These are phyloP conservation scores for Metarhizium anisopliae DNA, from an alignment of 2,329 filamentous ascomycete genomes.

Conservation along the genomic window DNA sequence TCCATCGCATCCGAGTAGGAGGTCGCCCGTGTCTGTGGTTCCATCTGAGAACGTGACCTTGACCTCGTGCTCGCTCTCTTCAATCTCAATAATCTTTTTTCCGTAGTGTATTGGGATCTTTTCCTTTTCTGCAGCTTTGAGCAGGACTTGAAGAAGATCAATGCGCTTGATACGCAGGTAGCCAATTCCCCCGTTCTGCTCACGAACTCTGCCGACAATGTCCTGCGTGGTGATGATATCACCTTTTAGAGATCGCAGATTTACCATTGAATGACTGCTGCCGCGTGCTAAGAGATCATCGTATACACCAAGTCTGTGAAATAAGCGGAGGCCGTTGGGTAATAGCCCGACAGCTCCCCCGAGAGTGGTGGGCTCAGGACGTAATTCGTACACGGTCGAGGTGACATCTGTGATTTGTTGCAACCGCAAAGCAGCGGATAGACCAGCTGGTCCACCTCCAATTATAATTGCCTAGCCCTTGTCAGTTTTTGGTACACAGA, in stretches of 20 bases:
- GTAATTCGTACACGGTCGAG: constrained; percentile 7
- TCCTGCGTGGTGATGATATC: constrained; percentile 51
- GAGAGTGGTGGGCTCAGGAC: constrained; percentile 5
- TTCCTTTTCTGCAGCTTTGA: constrained; percentile 42
- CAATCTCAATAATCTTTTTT: constrained; percentile 56
- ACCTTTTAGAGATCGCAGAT: constrained; percentile 51
- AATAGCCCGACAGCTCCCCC: constrained; percentile 8
- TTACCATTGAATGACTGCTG: constrained; percentile 58
- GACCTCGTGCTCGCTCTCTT: constrained; percentile 49
- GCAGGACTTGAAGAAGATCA: constrained; percentile 52
- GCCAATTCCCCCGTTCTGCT: constrained; percentile 51
- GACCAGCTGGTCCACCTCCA: constrained; percentile 5
- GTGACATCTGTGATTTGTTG: constrained; percentile 1
- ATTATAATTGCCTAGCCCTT: constrained; percentile 6
- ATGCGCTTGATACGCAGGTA: constrained; percentile 51
- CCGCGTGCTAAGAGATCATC: constrained; percentile 47
- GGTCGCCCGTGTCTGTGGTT: constrained; percentile 21
- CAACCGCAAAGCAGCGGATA: constrained; percentile 2
- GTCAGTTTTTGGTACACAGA: background rate
- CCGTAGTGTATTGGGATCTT: constrained; percentile 49
- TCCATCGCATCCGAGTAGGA: constrained; percentile 43
- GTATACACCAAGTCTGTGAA: constrained; percentile 59
- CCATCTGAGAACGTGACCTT: constrained; percentile 49
- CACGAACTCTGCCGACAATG: constrained; percentile 30
- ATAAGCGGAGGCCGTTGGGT: constrained; percentile 59